A percentile compares a stretch with the other conserved stretches of the same genome.
phyloP scores from a whole-genome alignment of 2,329 filamentous ascomycete species.

The Sporothrix sp. region DNA sequence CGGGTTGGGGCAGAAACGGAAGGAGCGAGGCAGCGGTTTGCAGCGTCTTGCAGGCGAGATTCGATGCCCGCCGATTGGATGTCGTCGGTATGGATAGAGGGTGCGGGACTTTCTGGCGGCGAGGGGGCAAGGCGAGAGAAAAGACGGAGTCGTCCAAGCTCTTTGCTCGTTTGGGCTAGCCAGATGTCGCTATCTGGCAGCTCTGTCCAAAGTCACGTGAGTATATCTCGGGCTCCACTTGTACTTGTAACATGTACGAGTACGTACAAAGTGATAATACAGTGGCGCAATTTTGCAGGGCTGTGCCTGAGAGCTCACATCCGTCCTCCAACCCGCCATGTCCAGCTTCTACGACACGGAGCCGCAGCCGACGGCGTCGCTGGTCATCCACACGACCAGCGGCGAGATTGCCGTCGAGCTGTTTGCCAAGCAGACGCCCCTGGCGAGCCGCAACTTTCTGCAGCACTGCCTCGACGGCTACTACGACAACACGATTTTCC shows the following conservation, averaged over 20 bases:
- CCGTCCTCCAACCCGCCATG: conserved; percentile 42
- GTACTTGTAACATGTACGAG: too few species aligned
- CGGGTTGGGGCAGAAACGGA: neutral
- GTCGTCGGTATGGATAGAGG: neutral
- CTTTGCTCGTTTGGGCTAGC: conserved; percentile 6
- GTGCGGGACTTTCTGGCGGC: conserved; percentile 14
- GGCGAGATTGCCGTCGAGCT: conserved; percentile 88
- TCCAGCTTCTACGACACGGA: conserved; percentile 89
- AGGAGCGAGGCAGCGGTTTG: neutral
- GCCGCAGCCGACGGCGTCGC: conserved; percentile 86
- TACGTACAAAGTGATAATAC: too few species aligned
- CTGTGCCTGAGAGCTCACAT: neutral
- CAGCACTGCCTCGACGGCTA: conserved; percentile 93
- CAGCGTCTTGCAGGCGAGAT: neutral
- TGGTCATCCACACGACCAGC: conserved; percentile 77
- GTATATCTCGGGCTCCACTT: neutral
- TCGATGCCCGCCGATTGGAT: conserved; percentile 4
- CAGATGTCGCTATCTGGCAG: too few species aligned
- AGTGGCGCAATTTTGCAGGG: neutral
- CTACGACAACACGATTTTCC: conserved; percentile 89
- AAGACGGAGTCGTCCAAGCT: conserved; percentile 5
- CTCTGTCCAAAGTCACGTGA: neutral
- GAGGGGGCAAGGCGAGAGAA: neutral
- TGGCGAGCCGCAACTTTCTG: conserved; percentile 89
- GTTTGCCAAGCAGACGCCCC: conserved; percentile 87